Evolutionary conservation across 2,329 filamentous ascomycete species (phyloP).

Genomic region (Alternaria solani): DNA sequence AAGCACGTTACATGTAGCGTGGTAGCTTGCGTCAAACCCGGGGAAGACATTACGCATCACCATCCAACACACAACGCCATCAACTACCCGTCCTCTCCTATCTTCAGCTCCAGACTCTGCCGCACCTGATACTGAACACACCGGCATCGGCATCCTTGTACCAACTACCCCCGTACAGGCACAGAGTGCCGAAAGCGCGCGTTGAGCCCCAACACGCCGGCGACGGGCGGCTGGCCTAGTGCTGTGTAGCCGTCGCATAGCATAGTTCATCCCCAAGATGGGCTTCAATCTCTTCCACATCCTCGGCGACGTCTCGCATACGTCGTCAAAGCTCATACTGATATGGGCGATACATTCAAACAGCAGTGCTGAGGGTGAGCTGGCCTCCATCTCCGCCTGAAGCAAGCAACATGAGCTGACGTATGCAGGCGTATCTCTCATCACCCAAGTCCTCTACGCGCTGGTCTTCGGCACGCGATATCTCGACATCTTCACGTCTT

Average conservation of each 20-base stretch:
- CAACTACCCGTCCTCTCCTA: background rate
- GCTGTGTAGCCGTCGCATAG: slow-evolving; percentile 33
- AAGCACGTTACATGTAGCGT: slow-evolving; percentile 16
- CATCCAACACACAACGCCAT: slow-evolving; percentile 5
- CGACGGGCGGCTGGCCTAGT: slow-evolving; percentile 33
- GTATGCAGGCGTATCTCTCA: slow-evolving; percentile 78
- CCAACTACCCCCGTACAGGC: background rate
- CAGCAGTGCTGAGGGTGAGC: slow-evolving; percentile 78
- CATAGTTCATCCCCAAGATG: slow-evolving; percentile 29
- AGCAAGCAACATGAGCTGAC: slow-evolving; percentile 10
- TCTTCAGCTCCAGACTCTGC: background rate
- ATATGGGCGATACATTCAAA: slow-evolving; percentile 92
- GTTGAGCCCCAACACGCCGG: slow-evolving; percentile 10
- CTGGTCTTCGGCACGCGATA: slow-evolving; percentile 88
- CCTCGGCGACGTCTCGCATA: slow-evolving; percentile 83
- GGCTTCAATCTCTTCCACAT: slow-evolving; percentile 70
- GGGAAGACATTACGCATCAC: slow-evolving; percentile 11
- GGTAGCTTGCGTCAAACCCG: slow-evolving; percentile 16
- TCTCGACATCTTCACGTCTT: slow-evolving; percentile 74
- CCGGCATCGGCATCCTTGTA: background rate
- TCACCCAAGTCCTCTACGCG: slow-evolving; percentile 88
- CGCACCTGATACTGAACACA: background rate
- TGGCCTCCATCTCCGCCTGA: background rate
- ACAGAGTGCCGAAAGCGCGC: slow-evolving; percentile 6
- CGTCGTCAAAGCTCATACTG: slow-evolving; percentile 86